Conservation (phyloP, 208 protist species). For the Leishmania lainsoni region DNA sequence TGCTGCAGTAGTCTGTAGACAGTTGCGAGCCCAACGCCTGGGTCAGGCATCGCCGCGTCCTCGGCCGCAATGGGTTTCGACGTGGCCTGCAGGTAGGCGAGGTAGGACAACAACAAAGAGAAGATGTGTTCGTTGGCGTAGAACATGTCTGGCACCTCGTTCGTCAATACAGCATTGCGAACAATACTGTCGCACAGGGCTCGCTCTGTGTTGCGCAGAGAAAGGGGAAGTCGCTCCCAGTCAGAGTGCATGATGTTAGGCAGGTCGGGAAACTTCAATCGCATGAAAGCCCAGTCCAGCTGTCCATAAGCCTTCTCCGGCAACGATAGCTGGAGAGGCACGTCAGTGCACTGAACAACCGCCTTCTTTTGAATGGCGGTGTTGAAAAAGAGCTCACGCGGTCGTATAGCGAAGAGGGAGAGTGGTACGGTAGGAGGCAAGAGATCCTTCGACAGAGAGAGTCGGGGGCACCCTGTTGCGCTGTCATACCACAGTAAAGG, state of each 20-base stretch:
- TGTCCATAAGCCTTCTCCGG: slow-evolving; percentile 22
- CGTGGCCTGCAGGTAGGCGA: slow-evolving; percentile 15
- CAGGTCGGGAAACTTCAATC: slow-evolving; percentile 41
- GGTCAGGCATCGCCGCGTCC: not conserved
- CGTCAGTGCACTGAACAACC: slow-evolving; percentile 9
- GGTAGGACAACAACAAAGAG: slow-evolving; percentile 16
- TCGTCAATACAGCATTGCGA: not conserved
- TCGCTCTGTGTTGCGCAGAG: slow-evolving; percentile 53
- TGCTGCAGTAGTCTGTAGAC: slow-evolving; percentile 17
- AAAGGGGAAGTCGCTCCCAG: slow-evolving; percentile 50
- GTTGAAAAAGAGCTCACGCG: slow-evolving; percentile 42
- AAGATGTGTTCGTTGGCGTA: slow-evolving; percentile 20
- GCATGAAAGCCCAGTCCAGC: slow-evolving; percentile 51
- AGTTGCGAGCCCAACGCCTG: not conserved
- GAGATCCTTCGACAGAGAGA: slow-evolving; percentile 20
- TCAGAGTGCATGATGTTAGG: slow-evolving; percentile 45
- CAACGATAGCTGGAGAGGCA: not conserved
- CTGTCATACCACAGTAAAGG: slow-evolving; percentile 16
- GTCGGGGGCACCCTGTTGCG: not conserved
- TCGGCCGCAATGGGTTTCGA: not conserved
- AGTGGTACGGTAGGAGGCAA: slow-evolving; percentile 42
- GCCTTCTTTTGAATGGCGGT: slow-evolving; percentile 33
- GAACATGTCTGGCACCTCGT: slow-evolving; percentile 8
- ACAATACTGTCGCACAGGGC: slow-evolving; percentile 38
- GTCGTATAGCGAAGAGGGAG: slow-evolving; percentile 40